Conservation (phyloP, 2,329 filamentous ascomycete species). For the Colletotrichum shisoi region DNA sequence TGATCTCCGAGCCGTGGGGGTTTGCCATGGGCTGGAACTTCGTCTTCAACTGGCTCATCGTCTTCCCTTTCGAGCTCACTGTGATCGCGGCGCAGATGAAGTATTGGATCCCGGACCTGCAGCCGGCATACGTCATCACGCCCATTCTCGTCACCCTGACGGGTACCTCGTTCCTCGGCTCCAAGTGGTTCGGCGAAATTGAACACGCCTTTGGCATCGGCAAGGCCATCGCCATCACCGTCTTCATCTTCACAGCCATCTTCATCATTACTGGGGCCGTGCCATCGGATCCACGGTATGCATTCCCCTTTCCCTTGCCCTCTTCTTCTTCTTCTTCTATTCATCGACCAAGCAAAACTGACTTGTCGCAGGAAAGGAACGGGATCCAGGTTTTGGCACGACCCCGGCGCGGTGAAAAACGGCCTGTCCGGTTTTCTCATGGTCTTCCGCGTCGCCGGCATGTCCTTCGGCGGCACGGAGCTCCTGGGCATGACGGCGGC, state of each 20-base stretch:
- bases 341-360: background rate
- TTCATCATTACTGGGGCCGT: conserved; percentile 61
- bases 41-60: conserved; percentile 49
- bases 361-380: conserved; percentile 33
- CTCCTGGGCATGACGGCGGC: conserved; percentile 56
- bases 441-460: conserved; percentile 56
- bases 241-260: conserved; percentile 66
- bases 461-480: conserved; percentile 57
- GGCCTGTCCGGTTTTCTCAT: conserved; percentile 54
- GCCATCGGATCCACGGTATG: conserved; percentile 50
- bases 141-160: conserved; percentile 52
- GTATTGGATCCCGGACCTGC: conserved; percentile 45
- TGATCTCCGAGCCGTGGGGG: conserved; percentile 51
- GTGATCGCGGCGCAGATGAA: conserved; percentile 47
- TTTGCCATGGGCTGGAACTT: conserved; percentile 55
- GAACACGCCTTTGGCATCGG: conserved; percentile 62
- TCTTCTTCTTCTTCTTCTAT: conserved; percentile 48
- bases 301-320: conserved; percentile 56
- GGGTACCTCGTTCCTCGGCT: conserved; percentile 56
- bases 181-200: conserved; percentile 56
- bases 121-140: conserved; percentile 47
- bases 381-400: conserved; percentile 57
- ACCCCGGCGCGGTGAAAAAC: conserved; percentile 55
- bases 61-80: conserved; percentile 51
- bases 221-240: conserved; percentile 60